These are phyloP conservation scores for Cenococcum geophilum DNA, from an alignment of 495 filamentous ascomycete genomes.

Conservation along the genomic window DNA sequence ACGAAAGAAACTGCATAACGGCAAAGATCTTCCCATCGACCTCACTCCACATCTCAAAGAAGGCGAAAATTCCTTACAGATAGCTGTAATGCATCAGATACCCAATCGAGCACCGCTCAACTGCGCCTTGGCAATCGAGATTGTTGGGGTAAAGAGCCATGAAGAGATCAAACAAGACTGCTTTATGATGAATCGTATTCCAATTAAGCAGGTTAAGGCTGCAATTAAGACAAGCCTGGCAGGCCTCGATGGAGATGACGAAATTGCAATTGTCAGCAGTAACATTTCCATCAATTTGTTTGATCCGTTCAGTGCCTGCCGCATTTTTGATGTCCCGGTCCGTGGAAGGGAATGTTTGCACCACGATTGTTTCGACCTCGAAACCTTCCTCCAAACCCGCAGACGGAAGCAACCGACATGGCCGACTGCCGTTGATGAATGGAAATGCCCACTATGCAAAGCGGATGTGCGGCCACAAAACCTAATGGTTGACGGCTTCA, in stretches of 20 bases:
- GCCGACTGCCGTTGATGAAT: conserved; percentile 61
- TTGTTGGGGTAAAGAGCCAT: conserved; percentile 51
- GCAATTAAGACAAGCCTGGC: conserved; percentile 48
- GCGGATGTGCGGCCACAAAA: conserved; percentile 64
- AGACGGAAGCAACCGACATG: conserved; percentile 44
- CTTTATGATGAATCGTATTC: conserved; percentile 35
- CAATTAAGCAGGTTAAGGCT: conserved; percentile 38
- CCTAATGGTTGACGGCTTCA: conserved; percentile 64
- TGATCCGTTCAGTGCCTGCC: conserved; percentile 62
- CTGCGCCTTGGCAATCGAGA: conserved; percentile 23
- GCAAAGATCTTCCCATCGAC: conserved; percentile 32
- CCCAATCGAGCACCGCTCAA: conserved; percentile 15
- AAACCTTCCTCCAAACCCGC: conserved; percentile 67
- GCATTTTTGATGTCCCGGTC: conserved; percentile 64
- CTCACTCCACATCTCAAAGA: conserved; percentile 20
- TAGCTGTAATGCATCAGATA: conserved; percentile 7
- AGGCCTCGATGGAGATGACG: conserved; percentile 51
- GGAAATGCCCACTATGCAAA: conserved; percentile 77
- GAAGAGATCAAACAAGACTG: conserved; percentile 44
- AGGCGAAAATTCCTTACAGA: conserved; percentile 26
- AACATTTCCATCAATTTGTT: conserved; percentile 65
- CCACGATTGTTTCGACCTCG: conserved; percentile 81
- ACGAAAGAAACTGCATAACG: conserved; percentile 25
- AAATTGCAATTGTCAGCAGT: conserved; percentile 57
- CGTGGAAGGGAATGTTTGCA: conserved; percentile 60